phyloP scores from a whole-genome alignment of 108 stramenopile species.

The Schizochytrium sp. region DNA sequence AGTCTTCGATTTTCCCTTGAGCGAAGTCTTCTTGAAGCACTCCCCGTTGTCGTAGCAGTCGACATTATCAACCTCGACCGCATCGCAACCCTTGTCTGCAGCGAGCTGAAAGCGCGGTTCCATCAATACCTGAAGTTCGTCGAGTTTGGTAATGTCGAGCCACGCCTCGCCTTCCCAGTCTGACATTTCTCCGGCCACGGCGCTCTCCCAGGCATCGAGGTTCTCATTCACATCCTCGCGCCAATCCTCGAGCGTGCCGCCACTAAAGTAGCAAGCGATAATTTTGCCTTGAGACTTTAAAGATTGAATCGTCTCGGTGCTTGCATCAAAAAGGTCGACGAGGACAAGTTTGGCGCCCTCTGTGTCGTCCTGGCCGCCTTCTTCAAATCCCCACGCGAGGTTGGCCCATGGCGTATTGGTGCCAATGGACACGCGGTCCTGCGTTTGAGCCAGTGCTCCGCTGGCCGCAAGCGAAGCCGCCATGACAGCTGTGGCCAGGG shows the following conservation, averaged over 20 bases:
- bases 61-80: constrained; percentile 31
- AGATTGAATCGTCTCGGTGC: neutral
- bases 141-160: constrained; percentile 22
- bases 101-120: constrained; percentile 21
- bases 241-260: neutral
- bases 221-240: neutral
- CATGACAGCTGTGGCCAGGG: neutral
- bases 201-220: neutral
- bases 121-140: constrained; percentile 20
- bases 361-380: neutral
- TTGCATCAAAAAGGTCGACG: neutral
- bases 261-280: neutral
- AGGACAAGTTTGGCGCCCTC: neutral
- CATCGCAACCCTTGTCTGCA: constrained; percentile 29
- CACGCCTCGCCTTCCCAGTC: constrained; percentile 20
- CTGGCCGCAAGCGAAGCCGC: neutral
- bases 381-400: neutral
- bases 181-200: neutral
- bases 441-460: neutral
- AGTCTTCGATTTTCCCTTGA: neutral
- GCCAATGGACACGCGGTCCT: neutral
- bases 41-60: constrained; percentile 27
- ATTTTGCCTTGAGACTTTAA: neutral
- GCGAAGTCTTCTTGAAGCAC: neutral
- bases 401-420: neutral